Percentiles rank a stretch among this genome's conserved stretches.
These are phyloP conservation scores for Osmanthus fragrans DNA, from an alignment of 257 asterid species.

Conservation along the genomic window DNA sequence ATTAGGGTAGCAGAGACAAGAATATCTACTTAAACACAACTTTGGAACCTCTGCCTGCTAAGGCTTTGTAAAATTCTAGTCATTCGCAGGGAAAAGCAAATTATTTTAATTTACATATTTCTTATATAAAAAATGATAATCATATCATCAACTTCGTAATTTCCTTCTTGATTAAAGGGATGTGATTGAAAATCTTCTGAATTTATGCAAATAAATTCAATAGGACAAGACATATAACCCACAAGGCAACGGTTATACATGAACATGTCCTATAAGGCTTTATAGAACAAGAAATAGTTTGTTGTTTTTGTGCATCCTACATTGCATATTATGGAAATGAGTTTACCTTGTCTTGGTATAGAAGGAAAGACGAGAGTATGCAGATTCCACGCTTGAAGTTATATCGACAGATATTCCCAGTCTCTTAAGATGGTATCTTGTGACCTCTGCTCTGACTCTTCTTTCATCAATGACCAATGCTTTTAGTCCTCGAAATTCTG, in stretches of 20 bases:
- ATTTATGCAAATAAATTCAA: not conserved
- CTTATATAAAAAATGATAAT: not conserved
- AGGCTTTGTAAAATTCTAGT: not conserved
- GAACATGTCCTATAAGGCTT: not conserved
- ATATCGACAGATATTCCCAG: slow-evolving; percentile 50
- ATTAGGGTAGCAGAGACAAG: not conserved
- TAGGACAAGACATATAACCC: not conserved
- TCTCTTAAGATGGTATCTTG: slow-evolving; percentile 73
- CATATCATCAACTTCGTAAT: not conserved
- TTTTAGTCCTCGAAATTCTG: slow-evolving; percentile 56
- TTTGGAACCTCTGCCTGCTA: not conserved
- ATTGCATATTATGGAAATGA: slow-evolving; percentile 10
- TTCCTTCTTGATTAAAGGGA: not conserved
- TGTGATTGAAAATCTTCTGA: not conserved
- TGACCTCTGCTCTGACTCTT: slow-evolving; percentile 60
- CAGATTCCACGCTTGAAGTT: slow-evolving; percentile 44
- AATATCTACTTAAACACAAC: not conserved
- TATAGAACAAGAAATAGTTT: not conserved
- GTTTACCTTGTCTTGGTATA: slow-evolving; percentile 42
- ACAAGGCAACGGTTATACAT: not conserved
- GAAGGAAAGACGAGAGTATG: slow-evolving; percentile 43
- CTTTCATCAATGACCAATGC: slow-evolving; percentile 65
- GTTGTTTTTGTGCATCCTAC: not conserved
- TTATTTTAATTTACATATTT: not conserved
- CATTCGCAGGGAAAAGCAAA: not conserved